phyloP scores from a whole-genome alignment of 441 rosid species.

The Hura crepitans region DNA sequence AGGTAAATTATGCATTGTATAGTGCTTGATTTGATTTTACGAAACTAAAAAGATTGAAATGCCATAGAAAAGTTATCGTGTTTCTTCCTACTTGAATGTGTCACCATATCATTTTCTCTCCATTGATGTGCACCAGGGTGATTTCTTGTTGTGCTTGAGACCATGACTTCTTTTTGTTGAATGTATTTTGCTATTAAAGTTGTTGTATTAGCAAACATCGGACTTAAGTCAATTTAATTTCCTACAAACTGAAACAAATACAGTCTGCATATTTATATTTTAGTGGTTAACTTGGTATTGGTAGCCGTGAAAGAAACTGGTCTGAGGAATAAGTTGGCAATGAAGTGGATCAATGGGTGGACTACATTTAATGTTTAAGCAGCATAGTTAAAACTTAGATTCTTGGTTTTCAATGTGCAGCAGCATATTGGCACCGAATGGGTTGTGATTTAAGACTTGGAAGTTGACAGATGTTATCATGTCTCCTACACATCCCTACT shows the following conservation, averaged over 20 bases:
- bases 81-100: background rate
- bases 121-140: background rate
- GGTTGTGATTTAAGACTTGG: background rate
- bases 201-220: background rate
- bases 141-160: background rate
- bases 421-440: background rate
- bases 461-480: too few relatives aligned
- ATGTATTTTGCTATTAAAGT: background rate
- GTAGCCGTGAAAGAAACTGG: background rate
- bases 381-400: background rate
- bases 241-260: background rate
- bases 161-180: background rate
- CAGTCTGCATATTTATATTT: background rate
- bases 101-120: background rate
- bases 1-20: slow-evolving; percentile 34
- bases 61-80: too few relatives aligned
- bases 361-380: background rate
- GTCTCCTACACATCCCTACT: too few relatives aligned
- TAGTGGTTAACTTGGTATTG: background rate
- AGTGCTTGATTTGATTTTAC: background rate
- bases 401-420: background rate
- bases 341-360: background rate
- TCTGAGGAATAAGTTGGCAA: background rate
- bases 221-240: background rate
- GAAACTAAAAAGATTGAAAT: background rate